phyloP scores from a whole-genome alignment of 2,329 filamentous ascomycete genomes.

The Phoma herbarum region DNA sequence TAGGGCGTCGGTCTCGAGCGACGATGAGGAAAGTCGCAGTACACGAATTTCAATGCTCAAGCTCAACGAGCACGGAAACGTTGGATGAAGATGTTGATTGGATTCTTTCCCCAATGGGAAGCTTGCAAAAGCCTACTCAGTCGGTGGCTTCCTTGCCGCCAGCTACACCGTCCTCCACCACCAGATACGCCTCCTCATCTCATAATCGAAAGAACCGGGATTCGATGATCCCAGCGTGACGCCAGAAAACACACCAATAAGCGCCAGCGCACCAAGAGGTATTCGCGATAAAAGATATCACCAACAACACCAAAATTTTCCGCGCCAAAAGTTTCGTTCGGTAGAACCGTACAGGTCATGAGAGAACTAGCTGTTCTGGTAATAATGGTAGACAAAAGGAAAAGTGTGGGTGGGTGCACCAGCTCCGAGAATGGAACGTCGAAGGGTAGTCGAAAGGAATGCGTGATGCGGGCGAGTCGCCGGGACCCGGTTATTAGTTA shows the following conservation, averaged over 20 bases:
- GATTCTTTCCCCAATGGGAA: constrained; percentile 1
- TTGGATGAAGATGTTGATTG: constrained; percentile 16
- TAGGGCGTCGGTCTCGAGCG: not conserved
- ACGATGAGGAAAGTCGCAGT: not conserved
- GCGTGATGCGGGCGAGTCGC: constrained; percentile 46
- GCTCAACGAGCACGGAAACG: not conserved
- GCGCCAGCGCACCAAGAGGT: constrained; percentile 39
- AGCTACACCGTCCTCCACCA: not conserved
- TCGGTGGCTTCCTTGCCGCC: constrained; percentile 14
- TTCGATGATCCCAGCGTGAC: constrained; percentile 7
- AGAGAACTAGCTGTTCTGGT: constrained; percentile 41
- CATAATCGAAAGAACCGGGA: constrained; percentile 6
- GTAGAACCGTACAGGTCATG: constrained; percentile 35
- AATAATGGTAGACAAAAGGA: constrained; percentile 37
- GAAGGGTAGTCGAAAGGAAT: constrained; percentile 29
- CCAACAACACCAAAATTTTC: constrained; percentile 36
- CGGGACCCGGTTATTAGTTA: constrained; percentile 46
- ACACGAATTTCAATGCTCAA: too few relatives aligned
- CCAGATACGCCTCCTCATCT: not conserved
- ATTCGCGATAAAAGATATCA: constrained; percentile 34
- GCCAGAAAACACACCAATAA: constrained; percentile 26
- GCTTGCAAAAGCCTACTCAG: not conserved
- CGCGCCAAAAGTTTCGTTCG: constrained; percentile 26
- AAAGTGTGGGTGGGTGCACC: constrained; percentile 23
- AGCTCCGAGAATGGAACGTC: constrained; percentile 20